A percentile compares a stretch with the other conserved stretches of the same genome.
phyloP scores from a whole-genome alignment of 2,329 filamentous ascomycete genomes.

The Tetracladium maxilliforme region DNA sequence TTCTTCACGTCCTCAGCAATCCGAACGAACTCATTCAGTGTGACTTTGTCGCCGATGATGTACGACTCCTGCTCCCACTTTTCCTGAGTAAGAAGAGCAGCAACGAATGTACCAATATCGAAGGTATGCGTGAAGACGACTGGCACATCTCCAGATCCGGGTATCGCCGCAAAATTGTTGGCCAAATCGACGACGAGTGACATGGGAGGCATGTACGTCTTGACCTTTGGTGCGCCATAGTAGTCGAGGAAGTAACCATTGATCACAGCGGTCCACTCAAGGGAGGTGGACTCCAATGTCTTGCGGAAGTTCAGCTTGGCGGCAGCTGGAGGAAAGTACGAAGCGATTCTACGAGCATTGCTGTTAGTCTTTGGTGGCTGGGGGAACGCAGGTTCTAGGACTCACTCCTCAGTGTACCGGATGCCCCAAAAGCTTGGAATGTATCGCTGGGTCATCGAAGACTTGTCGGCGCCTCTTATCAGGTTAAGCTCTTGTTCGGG shows the following conservation, averaged over 20 bases:
- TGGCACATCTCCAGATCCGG: constrained; percentile 27
- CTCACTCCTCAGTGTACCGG: constrained; percentile 2
- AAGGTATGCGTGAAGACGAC: constrained; percentile 30
- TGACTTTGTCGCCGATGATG: constrained; percentile 23
- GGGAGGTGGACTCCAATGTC: constrained; percentile 12
- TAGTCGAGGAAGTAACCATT: constrained; percentile 31
- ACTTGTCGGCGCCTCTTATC: constrained; percentile 24
- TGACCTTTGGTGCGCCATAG: constrained; percentile 20
- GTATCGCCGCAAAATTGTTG: constrained; percentile 28
- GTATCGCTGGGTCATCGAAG: constrained; percentile 20
- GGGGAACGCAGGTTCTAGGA: constrained; percentile 1
- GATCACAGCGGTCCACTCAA: constrained; percentile 21
- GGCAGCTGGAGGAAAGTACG: constrained; percentile 2
- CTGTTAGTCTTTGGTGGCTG: constrained; percentile 15
- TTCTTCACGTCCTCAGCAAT: constrained; percentile 24
- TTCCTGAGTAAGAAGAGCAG: constrained; percentile 20
- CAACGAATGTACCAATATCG: constrained; percentile 31
- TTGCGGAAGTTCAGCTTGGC: constrained; percentile 5
- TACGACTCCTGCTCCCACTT: constrained; percentile 24
- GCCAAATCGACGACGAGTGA: constrained; percentile 27
- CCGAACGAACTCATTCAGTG: constrained; percentile 27
- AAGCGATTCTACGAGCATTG: constrained; percentile 6
- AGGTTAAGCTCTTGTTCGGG: constrained; percentile 20
- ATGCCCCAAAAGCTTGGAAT: constrained; percentile 25
- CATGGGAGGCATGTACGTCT: constrained; percentile 21